Percentiles rank a stretch among this genome's conserved stretches.
Evolutionary conservation across 2,329 filamentous ascomycete species (phyloP).

Genomic region (Xylaria arbuscula): DNA sequence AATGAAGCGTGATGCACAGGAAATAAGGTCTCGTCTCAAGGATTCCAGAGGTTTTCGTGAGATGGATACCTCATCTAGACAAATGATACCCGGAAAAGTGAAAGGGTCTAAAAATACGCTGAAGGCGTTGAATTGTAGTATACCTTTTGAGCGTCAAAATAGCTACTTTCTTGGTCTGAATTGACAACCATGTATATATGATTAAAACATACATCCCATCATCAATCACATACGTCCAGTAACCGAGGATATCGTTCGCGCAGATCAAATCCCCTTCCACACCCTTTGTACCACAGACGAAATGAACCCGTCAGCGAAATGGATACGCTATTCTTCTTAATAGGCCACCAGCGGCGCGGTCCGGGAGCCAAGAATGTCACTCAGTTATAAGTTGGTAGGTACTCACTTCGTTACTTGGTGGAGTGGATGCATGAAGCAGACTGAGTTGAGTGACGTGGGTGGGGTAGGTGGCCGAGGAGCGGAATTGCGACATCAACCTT

Average conservation of each 20-base stretch:
- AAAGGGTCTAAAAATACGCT: neutral
- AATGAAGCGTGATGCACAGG: neutral
- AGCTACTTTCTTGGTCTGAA: neutral
- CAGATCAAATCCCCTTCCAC: neutral
- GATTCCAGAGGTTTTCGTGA: neutral
- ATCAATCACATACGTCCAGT: neutral
- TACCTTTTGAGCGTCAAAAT: conserved; percentile 19
- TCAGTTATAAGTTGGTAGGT: too few relatives aligned
- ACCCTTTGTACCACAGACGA: too few relatives aligned
- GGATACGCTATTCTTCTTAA: too few relatives aligned
- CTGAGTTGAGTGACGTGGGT: too few relatives aligned
- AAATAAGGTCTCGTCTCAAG: neutral
- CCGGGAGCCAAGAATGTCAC: too few relatives aligned
- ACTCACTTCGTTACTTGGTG: too few relatives aligned
- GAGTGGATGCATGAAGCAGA: too few relatives aligned
- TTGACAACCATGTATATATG: neutral
- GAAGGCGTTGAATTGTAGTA: conserved; percentile 9
- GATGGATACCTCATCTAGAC: neutral
- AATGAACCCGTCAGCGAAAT: too few relatives aligned
- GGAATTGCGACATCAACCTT: conserved; percentile 35
- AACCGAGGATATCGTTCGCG: neutral
- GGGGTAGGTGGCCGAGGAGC: conserved; percentile 34
- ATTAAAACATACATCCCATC: neutral
- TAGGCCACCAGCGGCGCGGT: too few relatives aligned
- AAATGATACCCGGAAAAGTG: conserved; percentile 10